Evolutionary conservation across 306 rosid genomes (phyloP), one percentile per base, ranked within the genome.

Genomic region (Glycine soja): DNA sequence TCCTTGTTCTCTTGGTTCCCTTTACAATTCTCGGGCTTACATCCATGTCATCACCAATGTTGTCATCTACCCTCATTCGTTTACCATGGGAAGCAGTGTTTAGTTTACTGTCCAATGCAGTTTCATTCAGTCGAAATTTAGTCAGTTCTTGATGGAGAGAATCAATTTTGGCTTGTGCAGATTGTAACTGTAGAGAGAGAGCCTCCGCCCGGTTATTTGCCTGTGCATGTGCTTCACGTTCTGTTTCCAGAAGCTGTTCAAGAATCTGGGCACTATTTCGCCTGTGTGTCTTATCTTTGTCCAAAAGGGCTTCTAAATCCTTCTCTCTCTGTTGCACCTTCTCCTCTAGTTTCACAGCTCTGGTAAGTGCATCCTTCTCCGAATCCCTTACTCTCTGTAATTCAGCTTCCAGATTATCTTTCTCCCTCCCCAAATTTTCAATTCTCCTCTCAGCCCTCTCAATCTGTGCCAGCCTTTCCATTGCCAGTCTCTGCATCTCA

Each of bases 151-250:
- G 97, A 81, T 96, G 97, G 68, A 96, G 97, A 54, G 85, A 75
- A 74, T 96, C 99, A 7, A 96, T 93, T 78, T 92, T 88, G 66
- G 97, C 89, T 72, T 96, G 99, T 43, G 99, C 97, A 57, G 93
- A 85, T 86, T 96, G 98, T 19, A 96, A 85, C 86, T 93, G 94
- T 12, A 78, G 93, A 51, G 99, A 96, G 70, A 96, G 94, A 18
- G 90, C 88, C 69, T 96, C 98, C 0, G 99, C 99, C 80, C 99
- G 87, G 80, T 84, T 88, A 85, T 91, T 92, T 34, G 98, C 99
- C 78, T 90, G 97, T 3, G 93, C 86, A 80, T 90, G 98, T 40
- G 99, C 99, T 38, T 96, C 91, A 3, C 99, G 99, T 74, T 96
- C 99, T 4, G 87, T 78, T 82, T 93, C 97, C 87, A 93, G 78